Conservation (phyloP, 257 asterid species). For the Oldenlandia corymbosa region DNA sequence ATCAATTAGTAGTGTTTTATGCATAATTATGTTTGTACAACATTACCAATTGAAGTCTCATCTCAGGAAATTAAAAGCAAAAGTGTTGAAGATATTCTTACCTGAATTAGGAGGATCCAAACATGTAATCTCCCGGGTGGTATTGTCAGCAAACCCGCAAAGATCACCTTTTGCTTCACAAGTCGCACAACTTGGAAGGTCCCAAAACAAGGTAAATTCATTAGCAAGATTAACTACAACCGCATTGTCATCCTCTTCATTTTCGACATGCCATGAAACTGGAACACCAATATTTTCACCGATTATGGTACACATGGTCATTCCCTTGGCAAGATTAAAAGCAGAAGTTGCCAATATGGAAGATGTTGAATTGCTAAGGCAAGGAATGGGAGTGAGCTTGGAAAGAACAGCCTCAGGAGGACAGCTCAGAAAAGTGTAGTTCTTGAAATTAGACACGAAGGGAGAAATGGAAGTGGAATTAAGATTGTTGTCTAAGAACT, state of each 20-base stretch:
- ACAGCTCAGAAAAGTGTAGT: slow-evolving; percentile 58
- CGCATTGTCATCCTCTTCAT: slow-evolving; percentile 8
- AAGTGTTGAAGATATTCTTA: background rate
- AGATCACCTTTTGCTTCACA: slow-evolving; percentile 29
- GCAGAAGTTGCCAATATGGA: slow-evolving; percentile 45
- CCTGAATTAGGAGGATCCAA: slow-evolving; percentile 23
- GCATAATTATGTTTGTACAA: too few relatives aligned
- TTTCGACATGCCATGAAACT: slow-evolving; percentile 26
- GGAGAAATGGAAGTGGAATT: slow-evolving; percentile 54
- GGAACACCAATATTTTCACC: slow-evolving; percentile 35
- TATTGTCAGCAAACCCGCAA: slow-evolving; percentile 25
- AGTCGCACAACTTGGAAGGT: slow-evolving; percentile 21
- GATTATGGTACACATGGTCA: slow-evolving; percentile 40
- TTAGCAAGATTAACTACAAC: slow-evolving; percentile 16
- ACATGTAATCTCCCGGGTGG: slow-evolving; percentile 19
- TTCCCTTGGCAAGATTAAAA: slow-evolving; percentile 15
- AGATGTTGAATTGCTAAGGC: slow-evolving; percentile 58
- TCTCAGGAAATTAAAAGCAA: background rate
- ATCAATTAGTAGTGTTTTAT: too few relatives aligned
- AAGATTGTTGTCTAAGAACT: slow-evolving; percentile 29
- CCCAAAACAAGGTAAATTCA: slow-evolving; percentile 47
- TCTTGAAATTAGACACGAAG: slow-evolving; percentile 29
- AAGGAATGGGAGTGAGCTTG: slow-evolving; percentile 29
- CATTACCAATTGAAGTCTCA: background rate
- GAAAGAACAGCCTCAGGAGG: slow-evolving; percentile 22